Base-by-base conservation (phyloP, 306 rosid species). In the Vigna trinervia region DNA sequence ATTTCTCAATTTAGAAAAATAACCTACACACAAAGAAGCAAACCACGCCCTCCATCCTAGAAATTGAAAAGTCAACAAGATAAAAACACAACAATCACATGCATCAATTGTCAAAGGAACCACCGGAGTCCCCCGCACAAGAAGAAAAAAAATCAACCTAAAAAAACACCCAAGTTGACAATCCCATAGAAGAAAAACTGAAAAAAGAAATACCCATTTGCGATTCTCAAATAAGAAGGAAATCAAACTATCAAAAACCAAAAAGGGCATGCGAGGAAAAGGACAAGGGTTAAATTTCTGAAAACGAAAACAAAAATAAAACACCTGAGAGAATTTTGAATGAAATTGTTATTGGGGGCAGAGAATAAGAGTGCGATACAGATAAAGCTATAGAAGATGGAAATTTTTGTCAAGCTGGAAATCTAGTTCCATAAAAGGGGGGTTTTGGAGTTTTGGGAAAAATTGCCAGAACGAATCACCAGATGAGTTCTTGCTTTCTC, bases 261-360 rank as follows among this genome's bases (percentile, higher is more conserved):
- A 80, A 75, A 51, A 19, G 48, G 80, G 84, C 28, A 20, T 61
- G 39, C 51, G 43, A 38, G 60, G 50, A 74, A 76, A 47, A 69
- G 57, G 60, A 58, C 32, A 83, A 60, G 26, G 57, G 13, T 61
- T 3, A 51, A 70, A 75, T 51, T 4, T 78, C 59, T 19, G 11
- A 51, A 45, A 45, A 12, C 46, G 3, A 11, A 22, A 45, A 41
- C 54, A 11, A 43, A 8, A 23, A 73, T 60, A 58, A 6, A 23
- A 32, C 71, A 93, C 97, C 94, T 80, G 58, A 52, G 20, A 71
- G 47, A 82, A 76, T 28, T 12, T 13, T 19, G 76, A 71, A 62
- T 79, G 77, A 66, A 48, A 69, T 48, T 59, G 73, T 34, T 69
- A 68, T 77, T 30, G 45, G 20, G 71, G 72, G 53, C 54, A 75